phyloP scores from a whole-genome alignment of 2,329 filamentous ascomycete genomes.

The Colletotrichum sp. region DNA sequence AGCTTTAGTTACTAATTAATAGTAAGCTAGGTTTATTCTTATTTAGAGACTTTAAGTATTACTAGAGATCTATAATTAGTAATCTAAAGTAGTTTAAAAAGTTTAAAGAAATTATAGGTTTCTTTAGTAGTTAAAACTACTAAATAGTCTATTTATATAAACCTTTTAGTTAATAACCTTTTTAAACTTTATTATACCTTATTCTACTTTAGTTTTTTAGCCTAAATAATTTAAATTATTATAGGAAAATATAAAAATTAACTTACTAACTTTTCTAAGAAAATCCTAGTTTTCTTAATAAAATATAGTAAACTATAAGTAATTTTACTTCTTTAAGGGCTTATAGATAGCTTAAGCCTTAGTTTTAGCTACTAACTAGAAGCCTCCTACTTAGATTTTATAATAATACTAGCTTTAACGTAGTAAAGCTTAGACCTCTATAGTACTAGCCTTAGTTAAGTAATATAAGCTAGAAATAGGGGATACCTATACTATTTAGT shows the following conservation, averaged over 20 bases:
- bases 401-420: not conserved
- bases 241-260: not conserved
- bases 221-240: not conserved
- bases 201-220: not conserved
- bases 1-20: not conserved
- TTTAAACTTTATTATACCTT: not conserved
- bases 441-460: not conserved
- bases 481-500: not conserved
- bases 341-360: not conserved
- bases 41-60: not conserved
- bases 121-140: not conserved
- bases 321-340: not conserved
- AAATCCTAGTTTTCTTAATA: not conserved
- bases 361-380: not conserved
- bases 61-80: not conserved
- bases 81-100: not conserved
- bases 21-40: not conserved
- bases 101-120: not conserved
- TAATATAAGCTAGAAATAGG: not conserved
- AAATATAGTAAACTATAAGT: not conserved
- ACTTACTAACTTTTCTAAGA: not conserved
- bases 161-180: not conserved
- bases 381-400: not conserved
- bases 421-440: not conserved
- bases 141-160: not conserved